phyloP scores from a whole-genome alignment of 768 basidiomycete genomes.

The Peribolospora baueri region DNA sequence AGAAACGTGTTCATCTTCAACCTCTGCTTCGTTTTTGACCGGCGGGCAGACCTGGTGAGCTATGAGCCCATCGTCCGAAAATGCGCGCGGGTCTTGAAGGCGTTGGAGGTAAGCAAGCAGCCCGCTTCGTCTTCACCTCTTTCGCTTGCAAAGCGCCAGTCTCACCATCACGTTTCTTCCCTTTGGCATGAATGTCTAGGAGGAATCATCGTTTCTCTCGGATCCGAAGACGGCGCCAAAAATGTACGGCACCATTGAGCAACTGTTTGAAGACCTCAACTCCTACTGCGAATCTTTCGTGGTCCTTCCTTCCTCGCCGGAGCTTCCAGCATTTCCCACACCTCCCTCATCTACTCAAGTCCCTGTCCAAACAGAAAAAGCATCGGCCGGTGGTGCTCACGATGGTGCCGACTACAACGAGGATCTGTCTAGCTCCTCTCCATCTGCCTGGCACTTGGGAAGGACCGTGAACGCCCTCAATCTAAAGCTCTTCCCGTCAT shows the following conservation, averaged over 20 bases:
- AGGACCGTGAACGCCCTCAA: slow-evolving; percentile 37
- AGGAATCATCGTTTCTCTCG: slow-evolving; percentile 72
- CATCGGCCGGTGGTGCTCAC: no score
- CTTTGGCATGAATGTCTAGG: slow-evolving; percentile 22
- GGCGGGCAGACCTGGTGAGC: slow-evolving; percentile 69
- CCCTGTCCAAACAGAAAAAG: no score
- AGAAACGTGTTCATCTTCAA: slow-evolving; percentile 77
- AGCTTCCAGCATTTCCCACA: no score
- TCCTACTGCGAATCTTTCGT: slow-evolving; percentile 94
- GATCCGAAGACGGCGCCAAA: slow-evolving; percentile 38
- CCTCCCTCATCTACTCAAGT: no score
- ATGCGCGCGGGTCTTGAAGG: slow-evolving; percentile 62
- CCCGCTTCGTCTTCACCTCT: slow-evolving; percentile 1
- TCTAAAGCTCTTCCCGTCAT: slow-evolving; percentile 85
- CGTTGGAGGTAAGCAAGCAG: slow-evolving; percentile 47
- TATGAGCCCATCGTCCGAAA: slow-evolving; percentile 92
- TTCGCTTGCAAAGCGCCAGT: background rate
- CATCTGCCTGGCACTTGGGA: no score
- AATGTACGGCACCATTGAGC: slow-evolving; percentile 67
- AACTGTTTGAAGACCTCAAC: slow-evolving; percentile 88
- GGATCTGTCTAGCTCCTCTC: no score
- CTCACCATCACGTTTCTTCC: no score
- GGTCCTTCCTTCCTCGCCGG: slow-evolving; percentile 21
- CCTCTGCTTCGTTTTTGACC: slow-evolving; percentile 85
- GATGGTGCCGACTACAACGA: no score